Conservation (phyloP, 2,329 filamentous ascomycete genomes). For the Stemphylium vesicarium region DNA sequence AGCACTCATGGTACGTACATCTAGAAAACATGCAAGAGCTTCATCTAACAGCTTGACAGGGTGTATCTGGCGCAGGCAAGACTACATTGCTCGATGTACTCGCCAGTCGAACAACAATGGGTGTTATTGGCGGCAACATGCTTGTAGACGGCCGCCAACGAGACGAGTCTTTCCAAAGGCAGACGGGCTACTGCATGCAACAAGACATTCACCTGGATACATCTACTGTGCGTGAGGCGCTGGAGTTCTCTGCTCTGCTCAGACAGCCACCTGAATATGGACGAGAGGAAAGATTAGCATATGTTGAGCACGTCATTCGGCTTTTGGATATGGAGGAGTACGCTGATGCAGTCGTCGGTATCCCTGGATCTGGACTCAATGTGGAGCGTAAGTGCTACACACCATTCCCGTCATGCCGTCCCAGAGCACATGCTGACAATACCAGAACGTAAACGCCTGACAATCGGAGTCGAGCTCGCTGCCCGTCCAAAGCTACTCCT, state of each 20-base stretch:
- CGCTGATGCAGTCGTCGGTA: conserved; percentile 26
- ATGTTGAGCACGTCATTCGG: conserved; percentile 82
- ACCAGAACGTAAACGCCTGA: conserved; percentile 65
- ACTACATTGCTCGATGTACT: conserved; percentile 84
- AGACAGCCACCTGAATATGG: conserved; percentile 27
- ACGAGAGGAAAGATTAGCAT: conserved; percentile 21
- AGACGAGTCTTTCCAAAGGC: conserved; percentile 74
- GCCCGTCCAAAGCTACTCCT: conserved; percentile 36
- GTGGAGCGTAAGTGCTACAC: conserved; percentile 51
- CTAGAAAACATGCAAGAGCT: conserved; percentile 87
- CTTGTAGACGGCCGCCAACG: conserved; percentile 69
- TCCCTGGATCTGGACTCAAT: conserved; percentile 27
- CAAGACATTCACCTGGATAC: conserved; percentile 65
- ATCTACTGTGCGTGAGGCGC: conserved; percentile 69
- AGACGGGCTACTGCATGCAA: conserved; percentile 65
- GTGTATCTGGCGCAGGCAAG: conserved; percentile 73
- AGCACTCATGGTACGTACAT: conserved; percentile 58
- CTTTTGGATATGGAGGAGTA: conserved; percentile 76
- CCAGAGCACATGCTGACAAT: conserved; percentile 1
- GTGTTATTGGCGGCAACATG: conserved; percentile 81
- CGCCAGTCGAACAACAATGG: conserved; percentile 76
- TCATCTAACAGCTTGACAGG: conserved; percentile 80
- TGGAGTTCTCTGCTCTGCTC: conserved; percentile 81
- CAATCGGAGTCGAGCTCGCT: conserved; percentile 58
- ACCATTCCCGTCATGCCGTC: conserved; percentile 1